Evolutionary conservation across 2,329 filamentous ascomycete species (phyloP).

Genomic region (Dactylonectria macrodidyma): DNA sequence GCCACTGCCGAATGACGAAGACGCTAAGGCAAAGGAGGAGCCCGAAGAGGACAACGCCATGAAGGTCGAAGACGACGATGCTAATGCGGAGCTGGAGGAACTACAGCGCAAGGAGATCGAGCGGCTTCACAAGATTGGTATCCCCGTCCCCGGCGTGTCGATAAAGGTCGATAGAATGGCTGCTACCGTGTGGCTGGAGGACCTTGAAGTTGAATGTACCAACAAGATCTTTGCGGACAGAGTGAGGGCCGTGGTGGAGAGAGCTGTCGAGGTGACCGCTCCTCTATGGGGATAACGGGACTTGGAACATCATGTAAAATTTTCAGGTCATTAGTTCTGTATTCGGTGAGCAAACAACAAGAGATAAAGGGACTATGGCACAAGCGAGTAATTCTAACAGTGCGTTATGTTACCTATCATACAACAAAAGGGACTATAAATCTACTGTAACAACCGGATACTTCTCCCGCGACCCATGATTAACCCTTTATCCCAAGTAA

Average conservation of each 20-base stretch:
- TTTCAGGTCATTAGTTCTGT: conserved; percentile 3
- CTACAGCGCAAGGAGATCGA: conserved; percentile 80
- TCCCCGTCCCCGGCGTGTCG: conserved; percentile 90
- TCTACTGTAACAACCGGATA: conserved; percentile 49
- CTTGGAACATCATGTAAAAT: conserved; percentile 1
- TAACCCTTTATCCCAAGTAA: conserved; percentile 61
- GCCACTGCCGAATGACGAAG: conserved; percentile 54
- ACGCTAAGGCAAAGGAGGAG: conserved; percentile 51
- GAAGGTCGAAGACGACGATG: conserved; percentile 53
- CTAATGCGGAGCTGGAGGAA: conserved; percentile 64
- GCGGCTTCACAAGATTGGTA: conserved; percentile 85
- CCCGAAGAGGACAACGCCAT: conserved; percentile 57
- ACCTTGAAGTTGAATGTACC: conserved; percentile 88
- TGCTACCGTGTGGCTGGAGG: conserved; percentile 93
- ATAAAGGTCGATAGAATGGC: conserved; percentile 91
- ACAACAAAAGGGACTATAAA: conserved; percentile 47
- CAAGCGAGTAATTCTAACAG: conserved; percentile 42
- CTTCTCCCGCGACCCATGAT: conserved; percentile 21
- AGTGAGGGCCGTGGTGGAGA: conserved; percentile 90
- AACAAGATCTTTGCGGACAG: conserved; percentile 86
- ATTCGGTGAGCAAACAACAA: conserved; percentile 4
- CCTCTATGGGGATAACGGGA: conserved; percentile 72
- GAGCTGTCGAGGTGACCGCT: conserved; percentile 88
- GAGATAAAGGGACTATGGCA: conserved; percentile 22
- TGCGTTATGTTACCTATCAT: conserved; percentile 48